Conservation (phyloP, 176 grass and related monocot genomes). For the Avena insularis region DNA sequence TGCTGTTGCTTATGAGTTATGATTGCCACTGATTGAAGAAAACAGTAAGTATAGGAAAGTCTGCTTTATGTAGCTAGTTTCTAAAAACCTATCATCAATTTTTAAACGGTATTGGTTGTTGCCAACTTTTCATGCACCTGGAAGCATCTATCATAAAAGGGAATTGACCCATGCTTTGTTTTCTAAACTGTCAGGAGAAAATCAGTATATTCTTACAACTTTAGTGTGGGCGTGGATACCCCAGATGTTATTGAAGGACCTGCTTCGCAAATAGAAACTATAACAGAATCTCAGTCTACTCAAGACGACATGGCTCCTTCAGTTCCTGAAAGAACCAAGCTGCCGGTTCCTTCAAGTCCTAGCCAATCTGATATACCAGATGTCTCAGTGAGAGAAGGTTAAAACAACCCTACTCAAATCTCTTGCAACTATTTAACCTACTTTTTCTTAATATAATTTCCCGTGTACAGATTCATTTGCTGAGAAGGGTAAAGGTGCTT, state of each 20-base stretch:
- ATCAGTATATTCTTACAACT: conserved; percentile 38
- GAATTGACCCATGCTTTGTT: conserved; percentile 38
- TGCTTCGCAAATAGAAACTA: conserved; percentile 31
- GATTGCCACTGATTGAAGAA: conserved; percentile 33
- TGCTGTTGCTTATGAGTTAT: conserved; percentile 1
- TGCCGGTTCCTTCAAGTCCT: conserved; percentile 33
- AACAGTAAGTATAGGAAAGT: conserved; percentile 24
- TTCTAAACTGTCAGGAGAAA: conserved; percentile 54
- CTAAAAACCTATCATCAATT: conserved; percentile 2
- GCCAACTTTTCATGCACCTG: conserved; percentile 19
- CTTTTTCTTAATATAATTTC: conserved; percentile 32
- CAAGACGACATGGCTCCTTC: conserved; percentile 34
- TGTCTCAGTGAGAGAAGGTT: conserved; percentile 56
- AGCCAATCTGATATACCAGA: conserved; percentile 35
- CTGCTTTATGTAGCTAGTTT: conserved; percentile 17
- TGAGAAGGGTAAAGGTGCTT: conserved; percentile 24
- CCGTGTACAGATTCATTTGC: conserved; percentile 43
- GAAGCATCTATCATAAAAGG: conserved; percentile 33
- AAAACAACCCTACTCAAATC: background rate
- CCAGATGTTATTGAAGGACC: conserved; percentile 16
- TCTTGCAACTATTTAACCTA: conserved; percentile 21
- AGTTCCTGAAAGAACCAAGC: conserved; percentile 38
- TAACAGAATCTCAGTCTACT: conserved; percentile 32
- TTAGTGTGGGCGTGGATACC: background rate
- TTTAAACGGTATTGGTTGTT: background rate